Base-by-base conservation (phyloP, 2,329 filamentous ascomycete species). In the Aspergillus intermedius region DNA sequence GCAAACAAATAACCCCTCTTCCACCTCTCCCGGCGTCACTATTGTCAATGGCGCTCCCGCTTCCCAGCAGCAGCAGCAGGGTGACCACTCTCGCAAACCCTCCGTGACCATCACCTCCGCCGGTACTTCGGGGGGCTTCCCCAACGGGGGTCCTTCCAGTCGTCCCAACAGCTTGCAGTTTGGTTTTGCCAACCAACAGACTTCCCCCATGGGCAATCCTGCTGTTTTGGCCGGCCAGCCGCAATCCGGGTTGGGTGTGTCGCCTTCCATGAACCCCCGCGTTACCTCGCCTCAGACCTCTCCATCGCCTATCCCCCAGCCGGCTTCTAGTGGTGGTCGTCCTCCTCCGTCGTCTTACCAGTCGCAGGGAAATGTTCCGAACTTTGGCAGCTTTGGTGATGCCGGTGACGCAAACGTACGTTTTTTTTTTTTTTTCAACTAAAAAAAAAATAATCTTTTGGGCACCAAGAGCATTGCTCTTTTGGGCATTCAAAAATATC, bases 71-170 rank as follows among this genome's bases (percentile, higher is more conserved):
- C 56, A 65, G 58, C 70, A 77, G 47, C 76, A 76, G 59, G 85
- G 77, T 59, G 84, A 89, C 60, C 91, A 97, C 75, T 80, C 77
- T 65, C 83, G 89, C 67, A 95, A 95, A 74, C 83, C 84, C 56
- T 95, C 91, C 15, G 86, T 95, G 63, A 95, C 91, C 62, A 95
- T 96, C 76, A 90, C 82, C 69, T 85, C 89, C 60, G 87, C 87
- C 65, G 88, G 86, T 59, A 81, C 87, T 48, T 87, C 79, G 59
- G 84, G 84, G 59, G 84, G 84, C 64, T 87, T 84, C 52, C 79
- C 85, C 60, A 95, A 94, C 77, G 88, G 88, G 60, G 86, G 82
- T 49, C 78, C 80, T 48, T 80, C 82, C 19, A 70, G 65, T 59
- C 73, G 75, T 49, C 67, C 76, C 54, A 78, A 73, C 61, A 72